These are phyloP conservation scores for Anisodus acutangulus DNA, from an alignment of 257 asterid species.

Conservation along the genomic window DNA sequence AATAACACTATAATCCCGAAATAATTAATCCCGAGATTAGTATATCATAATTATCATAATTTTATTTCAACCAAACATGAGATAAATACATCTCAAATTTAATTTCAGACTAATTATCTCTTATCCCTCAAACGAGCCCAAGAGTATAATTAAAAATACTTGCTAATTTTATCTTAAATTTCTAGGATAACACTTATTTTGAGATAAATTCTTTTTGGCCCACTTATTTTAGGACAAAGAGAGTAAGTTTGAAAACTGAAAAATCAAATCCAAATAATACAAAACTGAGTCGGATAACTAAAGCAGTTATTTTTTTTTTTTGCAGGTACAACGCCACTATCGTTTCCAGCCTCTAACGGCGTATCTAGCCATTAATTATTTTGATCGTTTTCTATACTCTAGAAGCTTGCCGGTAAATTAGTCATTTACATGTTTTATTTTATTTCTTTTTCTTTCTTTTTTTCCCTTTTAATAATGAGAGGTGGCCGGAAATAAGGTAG, in stretches of 20 bases:
- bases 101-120: too few relatives aligned
- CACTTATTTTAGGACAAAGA: too few relatives aligned
- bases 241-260: background rate
- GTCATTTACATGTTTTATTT: slow-evolving; percentile 37
- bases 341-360: slow-evolving; percentile 90
- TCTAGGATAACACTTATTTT: too few relatives aligned
- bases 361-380: slow-evolving; percentile 83
- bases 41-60: too few relatives aligned
- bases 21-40: too few relatives aligned
- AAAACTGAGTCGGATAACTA: background rate
- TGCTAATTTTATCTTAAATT: too few relatives aligned
- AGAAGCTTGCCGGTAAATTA: slow-evolving; percentile 78
- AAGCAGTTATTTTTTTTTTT: background rate
- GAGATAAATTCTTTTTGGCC: too few relatives aligned
- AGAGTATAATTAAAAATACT: too few relatives aligned
- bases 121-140: too few relatives aligned
- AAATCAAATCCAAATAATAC: background rate
- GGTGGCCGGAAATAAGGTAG: background rate
- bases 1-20: too few relatives aligned
- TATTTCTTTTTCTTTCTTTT: background rate
- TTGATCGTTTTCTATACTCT: slow-evolving; percentile 81
- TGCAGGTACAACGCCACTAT: slow-evolving; percentile 86
- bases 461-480: background rate
- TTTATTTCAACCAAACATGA: too few relatives aligned
- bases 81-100: too few relatives aligned